phyloP scores from a whole-genome alignment of 139 green algal species.

The Chlorella sp. region DNA sequence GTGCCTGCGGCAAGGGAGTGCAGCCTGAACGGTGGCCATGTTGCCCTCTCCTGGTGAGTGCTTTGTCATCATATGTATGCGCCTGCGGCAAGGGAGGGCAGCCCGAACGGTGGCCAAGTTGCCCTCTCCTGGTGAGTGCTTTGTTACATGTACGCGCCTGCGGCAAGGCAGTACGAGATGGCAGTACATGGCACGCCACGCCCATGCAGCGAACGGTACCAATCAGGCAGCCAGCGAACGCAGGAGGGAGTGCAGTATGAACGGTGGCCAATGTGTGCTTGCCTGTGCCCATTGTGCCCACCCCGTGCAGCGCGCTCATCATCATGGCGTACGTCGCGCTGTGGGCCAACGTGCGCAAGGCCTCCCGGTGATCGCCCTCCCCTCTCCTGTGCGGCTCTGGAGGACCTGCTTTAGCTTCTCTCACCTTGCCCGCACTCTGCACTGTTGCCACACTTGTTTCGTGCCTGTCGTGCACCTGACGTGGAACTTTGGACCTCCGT shows the following conservation, averaged over 20 bases:
- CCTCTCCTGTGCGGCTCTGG: too few species aligned
- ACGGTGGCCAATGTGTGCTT: too few species aligned
- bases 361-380: too few species aligned
- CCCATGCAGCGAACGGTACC: not conserved
- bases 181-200: not conserved
- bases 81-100: not conserved
- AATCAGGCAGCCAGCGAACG: not conserved
- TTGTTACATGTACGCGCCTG: too few species aligned
- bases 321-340: slow-evolving; percentile 16
- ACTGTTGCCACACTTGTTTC: too few species aligned
- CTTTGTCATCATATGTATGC: not conserved
- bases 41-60: not conserved
- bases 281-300: too few species aligned
- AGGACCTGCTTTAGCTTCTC: too few species aligned
- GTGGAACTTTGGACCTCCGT: too few species aligned
- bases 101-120: not conserved
- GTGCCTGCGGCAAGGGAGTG: not conserved
- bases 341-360: slow-evolving; percentile 11
- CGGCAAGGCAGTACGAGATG: too few species aligned
- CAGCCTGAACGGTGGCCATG: not conserved
- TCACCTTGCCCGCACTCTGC: too few species aligned
- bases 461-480: too few species aligned
- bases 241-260: slow-evolving; percentile 4
- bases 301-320: slow-evolving; percentile 7
- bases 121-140: not conserved